Evolutionary conservation across 164 flowering plant genomes (phyloP), one percentile per base, ranked within the genome.

Genomic region (Paratinospora sagittata): DNA sequence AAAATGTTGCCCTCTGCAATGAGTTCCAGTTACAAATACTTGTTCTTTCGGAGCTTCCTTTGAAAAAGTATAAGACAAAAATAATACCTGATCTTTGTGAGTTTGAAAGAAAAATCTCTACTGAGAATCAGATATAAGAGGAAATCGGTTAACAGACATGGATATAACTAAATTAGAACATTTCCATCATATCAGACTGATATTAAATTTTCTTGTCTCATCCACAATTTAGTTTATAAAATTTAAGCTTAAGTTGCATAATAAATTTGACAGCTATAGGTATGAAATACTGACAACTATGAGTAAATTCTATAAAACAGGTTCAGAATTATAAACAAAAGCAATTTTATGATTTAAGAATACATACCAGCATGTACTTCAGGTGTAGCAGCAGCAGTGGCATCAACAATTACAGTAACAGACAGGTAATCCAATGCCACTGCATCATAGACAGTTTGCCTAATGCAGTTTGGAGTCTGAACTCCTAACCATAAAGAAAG

Each of bases 391-490:
- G 99, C 96, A 71, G 99, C 94, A 2, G 99, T 95, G 77, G 97
- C 98, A 84, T 95, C 98, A 76, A 79, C 71, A 70, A 95, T 82
- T 43, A 95, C 93, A 7, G 90, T 82, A 33, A 92, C 90, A 41
- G 88, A 73, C 65, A 77, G 73, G 75, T 92, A 95, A 81, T 92
- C 92, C 76, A 92, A 77, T 63, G 90, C 91, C n/a, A 95, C 98
- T 0, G 96, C 98, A 83, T 95, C 99, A 84, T 79, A 95, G n/a
- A 88, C 98, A 21, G 93, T 92, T 80, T 95, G 98, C 77, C 98
- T 81, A 69, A 95, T 85, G 82, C 99, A 92, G 73, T 92, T 95
- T 70, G 99, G 98, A 72, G 98, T 95, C 77, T 92, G 99, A 79
- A 92, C 96, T 72, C 99, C 99, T 95, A 73, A 19, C n/a, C n/a